Percentiles rank a stretch among this genome's conserved stretches.
Conservation (phyloP, 2,329 filamentous ascomycete genomes). For the Aspergillus carbonarius region DNA sequence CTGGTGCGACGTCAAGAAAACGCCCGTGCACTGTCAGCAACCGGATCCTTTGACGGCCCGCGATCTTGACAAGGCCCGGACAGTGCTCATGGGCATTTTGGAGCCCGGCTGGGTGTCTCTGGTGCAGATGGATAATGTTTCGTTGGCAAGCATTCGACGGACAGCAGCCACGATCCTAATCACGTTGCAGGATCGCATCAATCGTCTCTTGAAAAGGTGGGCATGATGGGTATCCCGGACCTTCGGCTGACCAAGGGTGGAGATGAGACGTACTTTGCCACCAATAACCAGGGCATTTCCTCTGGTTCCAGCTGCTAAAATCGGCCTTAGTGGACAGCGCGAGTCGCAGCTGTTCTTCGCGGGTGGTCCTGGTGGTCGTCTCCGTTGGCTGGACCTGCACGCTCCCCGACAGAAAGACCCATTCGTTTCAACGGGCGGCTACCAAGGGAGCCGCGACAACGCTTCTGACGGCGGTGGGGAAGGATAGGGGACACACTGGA, state of each 20-base stretch:
- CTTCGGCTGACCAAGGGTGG: slow-evolving; percentile 36
- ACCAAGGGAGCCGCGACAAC: too few species aligned
- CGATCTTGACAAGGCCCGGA: slow-evolving; percentile 33
- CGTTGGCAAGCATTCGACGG: background rate
- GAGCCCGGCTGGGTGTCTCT: slow-evolving; percentile 13
- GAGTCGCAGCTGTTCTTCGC: too few species aligned
- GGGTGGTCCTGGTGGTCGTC: too few species aligned
- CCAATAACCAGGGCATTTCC: slow-evolving; percentile 54
- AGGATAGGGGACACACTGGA: too few species aligned
- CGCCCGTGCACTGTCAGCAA: slow-evolving; percentile 42
- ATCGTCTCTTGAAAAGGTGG: slow-evolving; percentile 45
- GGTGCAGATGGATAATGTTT: slow-evolving; percentile 17
- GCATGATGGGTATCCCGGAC: slow-evolving; percentile 39
- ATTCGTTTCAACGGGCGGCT: too few species aligned
- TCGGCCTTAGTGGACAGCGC: slow-evolving; percentile 11
- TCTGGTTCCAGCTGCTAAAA: slow-evolving; percentile 53
- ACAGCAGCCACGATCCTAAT: slow-evolving; percentile 11
- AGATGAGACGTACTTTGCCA: slow-evolving; percentile 53
- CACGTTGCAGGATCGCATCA: slow-evolving; percentile 11
- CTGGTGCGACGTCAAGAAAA: slow-evolving; percentile 39
- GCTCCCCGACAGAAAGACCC: too few species aligned
- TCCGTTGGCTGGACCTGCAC: too few species aligned
- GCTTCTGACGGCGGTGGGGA: too few species aligned
- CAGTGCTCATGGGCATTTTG: slow-evolving; percentile 22
- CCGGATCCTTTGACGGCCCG: slow-evolving; percentile 35